Evolutionary conservation across 192 early-diverging fungal genomes (phyloP), one percentile per base, ranked within the genome.

Genomic region (Chytriomyces sp.): DNA sequence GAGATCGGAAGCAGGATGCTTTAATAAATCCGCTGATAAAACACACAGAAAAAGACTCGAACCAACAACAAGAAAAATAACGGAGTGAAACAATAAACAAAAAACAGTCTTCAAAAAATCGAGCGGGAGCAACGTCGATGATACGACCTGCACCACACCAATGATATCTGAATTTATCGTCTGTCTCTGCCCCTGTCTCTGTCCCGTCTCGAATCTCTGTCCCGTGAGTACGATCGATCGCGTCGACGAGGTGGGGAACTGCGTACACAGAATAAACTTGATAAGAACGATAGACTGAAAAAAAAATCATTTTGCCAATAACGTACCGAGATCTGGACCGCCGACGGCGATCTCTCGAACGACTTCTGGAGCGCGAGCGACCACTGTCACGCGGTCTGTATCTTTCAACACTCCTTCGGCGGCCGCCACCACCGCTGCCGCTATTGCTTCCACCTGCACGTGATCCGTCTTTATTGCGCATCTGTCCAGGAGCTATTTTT

Each of bases 401-500:
- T 45, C 71, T 24, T 18, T 73, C 71, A 47, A 44, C 16, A 43
- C 57, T 73, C 45, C 71, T 61, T 47, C 71, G 18, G 60, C 71
- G 45, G 26, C 18, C 48, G 18, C 48, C n/a, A 45, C 18, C 43
- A 60, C 28, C 50, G 8, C 69, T 44, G 2, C 69, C 35, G 35
- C 35, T 35, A 35, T 35, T 35, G 2, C 35, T 35, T 2, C 35
- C 35, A 35, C 35, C 35, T 35, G 0, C 35, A 2, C 35, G 23
- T 3, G 50, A n/a, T 0, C 49, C 53, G 11, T 68, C 68, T 47
- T 76, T 72, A 43, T 7, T 75, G 44, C 61, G 6, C 67, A 84
- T 84, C 67, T 84, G 72, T 6, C 11, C 57, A 46, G 82, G 80
- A n/a, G 82, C 82, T 84, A 47, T 10, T 16, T 11, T 48, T 18